phyloP scores from a whole-genome alignment of 441 rosid species.

The Iberis amara region DNA sequence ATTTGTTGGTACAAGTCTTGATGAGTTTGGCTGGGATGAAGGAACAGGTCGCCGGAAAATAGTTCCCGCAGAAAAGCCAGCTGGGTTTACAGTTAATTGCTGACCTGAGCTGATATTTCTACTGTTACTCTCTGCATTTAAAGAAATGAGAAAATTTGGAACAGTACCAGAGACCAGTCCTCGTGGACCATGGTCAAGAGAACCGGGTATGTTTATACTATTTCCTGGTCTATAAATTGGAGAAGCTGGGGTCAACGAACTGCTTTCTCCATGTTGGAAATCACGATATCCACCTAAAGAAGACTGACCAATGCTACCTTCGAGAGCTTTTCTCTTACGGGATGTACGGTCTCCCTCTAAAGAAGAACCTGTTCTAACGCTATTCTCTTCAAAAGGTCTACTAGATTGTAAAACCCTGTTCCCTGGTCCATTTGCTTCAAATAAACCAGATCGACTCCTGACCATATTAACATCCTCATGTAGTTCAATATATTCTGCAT shows the following conservation, averaged over 20 bases:
- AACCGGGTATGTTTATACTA: conserved; percentile 35
- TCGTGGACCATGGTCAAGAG: conserved; percentile 44
- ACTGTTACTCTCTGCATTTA: conserved; percentile 40
- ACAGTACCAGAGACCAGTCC: conserved; percentile 34
- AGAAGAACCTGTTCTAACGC: conserved; percentile 45
- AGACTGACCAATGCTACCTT: conserved; percentile 58
- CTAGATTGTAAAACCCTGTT: conserved; percentile 36
- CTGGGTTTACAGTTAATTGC: conserved; percentile 43
- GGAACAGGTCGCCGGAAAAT: conserved; percentile 39
- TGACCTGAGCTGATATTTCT: conserved; percentile 54
- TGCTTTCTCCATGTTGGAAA: conserved; percentile 50
- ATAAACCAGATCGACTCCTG: conserved; percentile 36
- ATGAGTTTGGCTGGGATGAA: conserved; percentile 36
- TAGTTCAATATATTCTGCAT: conserved; percentile 46
- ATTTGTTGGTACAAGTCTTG: conserved; percentile 43
- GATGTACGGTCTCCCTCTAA: conserved; percentile 55
- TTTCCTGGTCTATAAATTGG: conserved; percentile 34
- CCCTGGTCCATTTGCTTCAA: conserved; percentile 42
- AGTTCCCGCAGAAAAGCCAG: conserved; percentile 40
- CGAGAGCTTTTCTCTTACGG: conserved; percentile 78
- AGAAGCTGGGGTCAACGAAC: conserved; percentile 45
- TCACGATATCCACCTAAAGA: conserved; percentile 52
- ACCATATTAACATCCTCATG: conserved; percentile 35
- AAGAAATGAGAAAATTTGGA: conserved; percentile 36
- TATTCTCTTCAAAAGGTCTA: conserved; percentile 25